Evolutionary conservation across 345 rosid genomes (phyloP), one percentile per base, ranked within the genome.

Genomic region (Geranium brycei): DNA sequence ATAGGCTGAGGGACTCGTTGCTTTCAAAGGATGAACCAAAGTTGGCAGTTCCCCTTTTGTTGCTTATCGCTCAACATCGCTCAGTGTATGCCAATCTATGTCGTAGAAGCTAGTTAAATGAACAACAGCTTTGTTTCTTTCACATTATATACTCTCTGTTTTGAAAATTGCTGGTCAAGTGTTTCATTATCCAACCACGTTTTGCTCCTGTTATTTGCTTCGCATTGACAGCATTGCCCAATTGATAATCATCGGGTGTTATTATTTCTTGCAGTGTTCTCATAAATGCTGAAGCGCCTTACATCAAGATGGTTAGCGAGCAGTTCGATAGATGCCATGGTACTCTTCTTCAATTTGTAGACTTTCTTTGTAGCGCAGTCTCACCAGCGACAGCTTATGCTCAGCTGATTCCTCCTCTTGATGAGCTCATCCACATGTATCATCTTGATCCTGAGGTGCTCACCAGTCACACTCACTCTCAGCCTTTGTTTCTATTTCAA

Each of bases 301-400:
- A 95, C 69, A 89, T 91, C 71, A 95, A 95, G 83, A 95, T 95
- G 99, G 99, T 95, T 63, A 84, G 97, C 62, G 97, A 95, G 74
- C 93, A 95, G 74, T 95, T 95, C 72, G 99, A 95, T 73, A 84
- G 99, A 75, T 87, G 96, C 72, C 99, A 95, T 78, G 97, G 97
- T 61, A 84, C 96, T 75, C 99, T 95, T 73, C 99, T 95, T 71
- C 99, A 95, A 67, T 95, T 84, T 69, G 97, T 91, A 64, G 99
- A 95, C 71, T 95, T 91, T 69, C 97, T 95, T 62, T 81, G 85
- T 59, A 80, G 89, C 72, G 96, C 96, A 32, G 74, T 95, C 65
- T 78, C 84, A 17, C 97, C 97, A 51, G 76, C 87, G 61, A 62
- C 79, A 76, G 84, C 88, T 57, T 95, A 91, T 72, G 82, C 96